Conservation (phyloP, 2,329 filamentous ascomycete genomes). For the Trichoderma endophyticum region DNA sequence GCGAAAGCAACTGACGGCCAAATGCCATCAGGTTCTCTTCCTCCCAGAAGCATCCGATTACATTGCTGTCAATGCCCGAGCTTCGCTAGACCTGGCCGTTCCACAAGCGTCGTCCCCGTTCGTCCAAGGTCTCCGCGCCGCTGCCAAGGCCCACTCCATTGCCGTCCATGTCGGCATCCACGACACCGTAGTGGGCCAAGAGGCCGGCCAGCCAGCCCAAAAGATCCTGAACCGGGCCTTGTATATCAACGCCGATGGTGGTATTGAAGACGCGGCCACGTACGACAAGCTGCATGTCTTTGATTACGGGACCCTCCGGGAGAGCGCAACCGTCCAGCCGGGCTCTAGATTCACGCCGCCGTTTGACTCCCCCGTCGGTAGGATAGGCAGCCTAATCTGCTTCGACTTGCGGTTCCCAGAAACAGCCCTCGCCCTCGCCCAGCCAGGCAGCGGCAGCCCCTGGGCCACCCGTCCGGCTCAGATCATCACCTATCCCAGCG, state of each 20-base stretch:
- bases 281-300: constrained; percentile 95
- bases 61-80: constrained; percentile 65
- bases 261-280: constrained; percentile 38
- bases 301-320: constrained; percentile 57
- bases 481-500: constrained; percentile 80
- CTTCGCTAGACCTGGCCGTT: constrained; percentile 68
- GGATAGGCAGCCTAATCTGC: constrained; percentile 78
- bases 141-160: constrained; percentile 61
- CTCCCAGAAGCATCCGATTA: constrained; percentile 92
- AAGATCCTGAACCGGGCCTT: constrained; percentile 51
- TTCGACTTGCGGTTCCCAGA: constrained; percentile 89
- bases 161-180: constrained; percentile 87
- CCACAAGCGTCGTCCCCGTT: constrained; percentile 67
- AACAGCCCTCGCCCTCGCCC: constrained; percentile 62
- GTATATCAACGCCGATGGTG: constrained; percentile 47
- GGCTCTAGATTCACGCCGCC: constrained; percentile 64
- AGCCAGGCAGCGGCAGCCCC: constrained; percentile 31
- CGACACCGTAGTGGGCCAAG: constrained; percentile 48
- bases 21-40: constrained; percentile 64
- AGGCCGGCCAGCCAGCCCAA: constrained; percentile 20
- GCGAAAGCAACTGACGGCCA: constrained; percentile 11
- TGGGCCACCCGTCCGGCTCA: constrained; percentile 54
- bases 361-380: constrained; percentile 70
- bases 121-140: constrained; percentile 68
- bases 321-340: constrained; percentile 61